phyloP scores from a whole-genome alignment of 169 alveolate genomes.

The Plasmodium reichenowi region DNA sequence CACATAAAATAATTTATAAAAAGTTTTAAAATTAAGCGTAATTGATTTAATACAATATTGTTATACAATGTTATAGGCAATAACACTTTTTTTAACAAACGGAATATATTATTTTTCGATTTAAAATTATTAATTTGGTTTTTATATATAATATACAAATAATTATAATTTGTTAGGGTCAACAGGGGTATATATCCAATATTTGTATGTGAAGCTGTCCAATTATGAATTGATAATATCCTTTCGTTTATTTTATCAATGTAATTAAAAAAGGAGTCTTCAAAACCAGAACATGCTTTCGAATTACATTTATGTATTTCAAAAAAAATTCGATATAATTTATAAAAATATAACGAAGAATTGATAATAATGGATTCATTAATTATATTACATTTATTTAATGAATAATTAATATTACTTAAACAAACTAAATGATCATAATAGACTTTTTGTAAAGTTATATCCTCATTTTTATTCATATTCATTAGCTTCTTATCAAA shows the following conservation, averaged over 20 bases:
- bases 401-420: slow-evolving; percentile 69
- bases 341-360: slow-evolving; percentile 44
- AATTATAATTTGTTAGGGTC: slow-evolving; percentile 52
- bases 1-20: slow-evolving; percentile 30
- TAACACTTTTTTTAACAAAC: slow-evolving; percentile 51
- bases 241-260: slow-evolving; percentile 63
- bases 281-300: neutral
- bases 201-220: slow-evolving; percentile 68
- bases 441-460: slow-evolving; percentile 15
- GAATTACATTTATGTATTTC: slow-evolving; percentile 4
- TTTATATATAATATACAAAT: slow-evolving; percentile 45
- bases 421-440: slow-evolving; percentile 53
- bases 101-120: neutral
- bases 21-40: slow-evolving; percentile 60
- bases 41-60: slow-evolving; percentile 39
- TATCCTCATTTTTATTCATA: slow-evolving; percentile 17
- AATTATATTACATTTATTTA: slow-evolving; percentile 51
- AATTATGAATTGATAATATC: slow-evolving; percentile 59
- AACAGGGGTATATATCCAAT: slow-evolving; percentile 40
- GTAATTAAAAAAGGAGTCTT: slow-evolving; percentile 17
- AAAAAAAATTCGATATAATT: slow-evolving; percentile 39
- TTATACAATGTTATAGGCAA: slow-evolving; percentile 66
- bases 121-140: neutral
- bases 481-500: slow-evolving; percentile 21
- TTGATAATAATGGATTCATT: slow-evolving; percentile 28